Conservation (phyloP, 108 stramenopile genomes). For the Skeletonema marinoi region DNA sequence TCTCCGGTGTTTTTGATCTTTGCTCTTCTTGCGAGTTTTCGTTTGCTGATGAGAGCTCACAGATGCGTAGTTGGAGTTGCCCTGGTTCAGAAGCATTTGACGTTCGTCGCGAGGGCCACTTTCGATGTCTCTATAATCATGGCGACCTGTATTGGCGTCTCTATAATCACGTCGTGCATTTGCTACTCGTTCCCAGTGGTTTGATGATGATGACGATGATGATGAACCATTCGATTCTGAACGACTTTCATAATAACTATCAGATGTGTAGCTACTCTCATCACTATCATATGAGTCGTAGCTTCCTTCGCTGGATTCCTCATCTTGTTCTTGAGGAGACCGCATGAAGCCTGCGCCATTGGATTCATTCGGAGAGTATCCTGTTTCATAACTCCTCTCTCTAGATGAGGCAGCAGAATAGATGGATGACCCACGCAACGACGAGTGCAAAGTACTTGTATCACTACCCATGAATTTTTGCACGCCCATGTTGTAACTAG, state of each 20-base stretch:
- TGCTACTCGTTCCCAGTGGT: conserved; percentile 14
- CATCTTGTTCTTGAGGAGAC: not conserved
- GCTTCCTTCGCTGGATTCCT: conserved; percentile 21
- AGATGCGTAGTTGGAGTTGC: not conserved
- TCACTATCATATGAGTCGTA: conserved; percentile 9
- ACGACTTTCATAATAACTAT: conserved; percentile 9
- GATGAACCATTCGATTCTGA: not conserved
- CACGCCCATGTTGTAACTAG: not conserved
- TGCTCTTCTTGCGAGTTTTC: not conserved
- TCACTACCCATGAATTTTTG: not conserved
- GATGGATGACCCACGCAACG: not conserved
- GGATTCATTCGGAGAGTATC: not conserved
- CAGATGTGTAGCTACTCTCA: conserved; percentile 15
- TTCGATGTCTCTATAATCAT: not conserved
- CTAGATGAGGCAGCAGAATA: conserved; percentile 1
- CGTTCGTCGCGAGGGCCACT: conserved; percentile 7
- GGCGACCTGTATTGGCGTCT: conserved; percentile 2
- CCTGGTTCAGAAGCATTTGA: conserved; percentile 8
- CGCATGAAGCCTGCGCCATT: not conserved
- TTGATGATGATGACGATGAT: conserved; percentile 9
- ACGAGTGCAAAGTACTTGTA: conserved; percentile 2
- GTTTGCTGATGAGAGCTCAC: not conserved
- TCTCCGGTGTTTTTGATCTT: not conserved
- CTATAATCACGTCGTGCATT: not conserved
- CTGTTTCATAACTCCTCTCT: not conserved